Evolutionary conservation across 2,329 filamentous ascomycete genomes (phyloP).

Genomic region (Colletotrichum siamense): DNA sequence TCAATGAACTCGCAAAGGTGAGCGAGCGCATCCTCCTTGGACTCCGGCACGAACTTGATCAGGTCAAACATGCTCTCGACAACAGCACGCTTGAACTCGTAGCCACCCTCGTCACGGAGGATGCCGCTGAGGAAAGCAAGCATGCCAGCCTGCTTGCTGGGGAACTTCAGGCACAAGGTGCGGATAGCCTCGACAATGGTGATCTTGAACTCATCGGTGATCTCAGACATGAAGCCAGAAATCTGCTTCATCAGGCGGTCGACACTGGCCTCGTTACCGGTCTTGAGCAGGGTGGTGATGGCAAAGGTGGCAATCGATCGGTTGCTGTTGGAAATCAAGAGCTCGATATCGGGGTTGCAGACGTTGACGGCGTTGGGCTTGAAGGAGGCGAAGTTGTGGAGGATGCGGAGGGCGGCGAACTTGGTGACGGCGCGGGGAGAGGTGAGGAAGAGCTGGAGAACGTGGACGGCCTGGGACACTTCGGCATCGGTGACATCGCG

Average conservation of each 20-base stretch:
- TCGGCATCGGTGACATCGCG: constrained; percentile 91
- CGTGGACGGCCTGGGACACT: constrained; percentile 90
- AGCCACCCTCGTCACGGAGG: constrained; percentile 93
- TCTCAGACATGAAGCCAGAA: constrained; percentile 97
- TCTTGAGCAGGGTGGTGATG: constrained; percentile 97
- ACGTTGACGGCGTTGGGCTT: constrained; percentile 90
- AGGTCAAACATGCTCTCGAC: constrained; percentile 99
- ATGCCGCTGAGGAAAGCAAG: constrained; percentile 97
- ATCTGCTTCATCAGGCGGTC: constrained; percentile 99
- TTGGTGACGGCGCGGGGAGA: constrained; percentile 96
- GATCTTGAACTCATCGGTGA: constrained; percentile 99
- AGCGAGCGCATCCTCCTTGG: constrained; percentile 80
- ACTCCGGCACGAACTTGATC: constrained; percentile 97
- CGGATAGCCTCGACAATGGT: constrained; percentile 99
- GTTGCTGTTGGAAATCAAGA: constrained; percentile 95
- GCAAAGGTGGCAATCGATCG: constrained; percentile 97
- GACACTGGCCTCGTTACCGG: constrained; percentile 95
- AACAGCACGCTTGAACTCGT: constrained; percentile 96
- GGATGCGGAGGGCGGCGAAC: constrained; percentile 94
- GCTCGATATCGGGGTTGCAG: constrained; percentile 97
- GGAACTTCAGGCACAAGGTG: constrained; percentile 96
- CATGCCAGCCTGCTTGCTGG: constrained; percentile 97
- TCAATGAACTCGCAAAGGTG: constrained; percentile 99
- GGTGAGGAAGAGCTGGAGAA: constrained; percentile 94
- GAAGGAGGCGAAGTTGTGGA: constrained; percentile 96